Evolutionary conservation across 371 early-diverging fungal species (phyloP).

Genomic region (Apophysomyces sp.): DNA sequence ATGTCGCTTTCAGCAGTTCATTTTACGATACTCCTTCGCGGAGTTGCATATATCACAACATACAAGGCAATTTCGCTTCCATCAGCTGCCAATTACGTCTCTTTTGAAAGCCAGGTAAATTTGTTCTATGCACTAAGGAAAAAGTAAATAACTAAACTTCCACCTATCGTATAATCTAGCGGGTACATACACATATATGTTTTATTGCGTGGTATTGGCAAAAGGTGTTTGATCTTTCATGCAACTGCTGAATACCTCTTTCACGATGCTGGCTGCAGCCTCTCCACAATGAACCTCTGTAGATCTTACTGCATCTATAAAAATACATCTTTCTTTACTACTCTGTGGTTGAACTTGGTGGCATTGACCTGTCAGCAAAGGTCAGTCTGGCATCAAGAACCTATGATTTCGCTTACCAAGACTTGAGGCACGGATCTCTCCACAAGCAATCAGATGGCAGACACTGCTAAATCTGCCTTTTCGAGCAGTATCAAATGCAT

Average conservation of each 20-base stretch:
- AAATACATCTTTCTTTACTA: constrained; percentile 29
- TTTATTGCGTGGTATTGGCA: background rate
- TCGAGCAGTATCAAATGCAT: constrained; percentile 44
- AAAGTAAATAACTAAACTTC: too few relatives aligned
- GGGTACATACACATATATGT: background rate
- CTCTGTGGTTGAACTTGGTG: constrained; percentile 19
- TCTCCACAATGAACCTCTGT: constrained; percentile 36
- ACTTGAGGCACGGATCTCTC: constrained; percentile 43
- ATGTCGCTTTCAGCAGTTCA: too few relatives aligned
- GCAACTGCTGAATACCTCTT: constrained; percentile 39
- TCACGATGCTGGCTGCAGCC: constrained; percentile 23
- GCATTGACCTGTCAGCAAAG: constrained; percentile 34
- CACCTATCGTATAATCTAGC: background rate
- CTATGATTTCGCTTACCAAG: constrained; percentile 22
- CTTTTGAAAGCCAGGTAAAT: too few relatives aligned
- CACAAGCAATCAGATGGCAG: constrained; percentile 47
- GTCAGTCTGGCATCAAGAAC: background rate
- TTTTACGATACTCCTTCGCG: too few relatives aligned
- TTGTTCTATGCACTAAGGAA: too few relatives aligned
- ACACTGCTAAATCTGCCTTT: constrained; percentile 37
- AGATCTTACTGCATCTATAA: constrained; percentile 39
- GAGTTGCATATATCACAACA: too few relatives aligned
- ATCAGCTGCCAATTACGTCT: too few relatives aligned
- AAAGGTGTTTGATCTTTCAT: constrained; percentile 40
- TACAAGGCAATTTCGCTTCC: too few relatives aligned